Evolutionary conservation across 345 rosid species (phyloP), one percentile per base, ranked within the genome.

Genomic region (Eutrema japonicum): DNA sequence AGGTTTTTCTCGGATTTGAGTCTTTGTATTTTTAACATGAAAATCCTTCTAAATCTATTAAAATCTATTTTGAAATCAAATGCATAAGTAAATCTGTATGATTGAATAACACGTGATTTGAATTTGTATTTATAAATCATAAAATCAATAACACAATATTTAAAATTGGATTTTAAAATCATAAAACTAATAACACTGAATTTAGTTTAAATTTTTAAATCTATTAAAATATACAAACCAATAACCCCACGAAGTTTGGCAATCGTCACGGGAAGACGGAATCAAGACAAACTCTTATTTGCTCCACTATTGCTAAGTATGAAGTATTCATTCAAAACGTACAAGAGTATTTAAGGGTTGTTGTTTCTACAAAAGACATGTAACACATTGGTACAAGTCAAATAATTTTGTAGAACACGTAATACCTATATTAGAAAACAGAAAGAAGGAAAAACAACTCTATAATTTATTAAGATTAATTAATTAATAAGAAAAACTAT

Each of bases 331-430:
- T 47, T 14, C 43, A 45, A 66, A 49, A 66, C 22, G 22, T 18
- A 18, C 61, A 68, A 60, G 26, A 22, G 57, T 60, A 33, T 3
- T 35, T 3, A 8, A 11, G 37, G 26, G 61, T 38, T 66, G 50
- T 30, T 41, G 47, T 8, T 55, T 37, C 10, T 56, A 36, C 11
- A 11, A 27, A 64, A 47, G 6, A 35, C 54, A 29, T 29, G 13
- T 12, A 60, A 6, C 36, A 33, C 40, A 49, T 7, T 12, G 11
- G 8, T 10, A 48, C 41, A 38, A 63, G 71, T 70, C 79, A 69
- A 69, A 46, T 68, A 52, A 10, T 16, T 8, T 1, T 29, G 40
- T 54, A 32, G 38, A 58, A 49, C 68, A 74, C 68, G 78, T 59
- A 58, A 67, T 40, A 41, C 62, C 54, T 40, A 48, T 13, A 66